Evolutionary conservation across 345 rosid genomes (phyloP).

Genomic region (Pelargonium nanum): DNA sequence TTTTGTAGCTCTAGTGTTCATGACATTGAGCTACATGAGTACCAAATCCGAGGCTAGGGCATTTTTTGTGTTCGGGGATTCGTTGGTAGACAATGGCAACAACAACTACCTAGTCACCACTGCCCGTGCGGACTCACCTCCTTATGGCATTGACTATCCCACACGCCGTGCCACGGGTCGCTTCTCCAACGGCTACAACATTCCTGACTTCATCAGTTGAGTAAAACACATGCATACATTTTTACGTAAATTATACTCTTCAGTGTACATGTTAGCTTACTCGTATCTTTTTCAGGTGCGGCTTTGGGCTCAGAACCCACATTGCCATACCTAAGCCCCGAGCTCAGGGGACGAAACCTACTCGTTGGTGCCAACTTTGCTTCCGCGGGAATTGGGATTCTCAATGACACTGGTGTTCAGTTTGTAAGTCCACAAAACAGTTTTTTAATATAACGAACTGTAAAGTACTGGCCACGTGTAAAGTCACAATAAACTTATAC

Average conservation of each 20-base stretch:
- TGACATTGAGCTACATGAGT: not conserved
- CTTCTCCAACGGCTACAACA: slow-evolving; percentile 18
- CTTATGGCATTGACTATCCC: slow-evolving; percentile 15
- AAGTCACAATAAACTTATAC: too few species aligned
- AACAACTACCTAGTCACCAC: slow-evolving; percentile 17
- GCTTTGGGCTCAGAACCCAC: slow-evolving; percentile 10
- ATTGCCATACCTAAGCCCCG: slow-evolving; percentile 15
- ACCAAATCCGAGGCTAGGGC: slow-evolving; percentile 4
- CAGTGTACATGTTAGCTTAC: not conserved
- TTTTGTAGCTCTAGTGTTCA: not conserved
- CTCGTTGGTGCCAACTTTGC: slow-evolving; percentile 19
- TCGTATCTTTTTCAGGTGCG: slow-evolving; percentile 3
- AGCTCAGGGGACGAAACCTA: slow-evolving; percentile 12
- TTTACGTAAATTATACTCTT: not conserved
- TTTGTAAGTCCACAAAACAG: slow-evolving; percentile 4
- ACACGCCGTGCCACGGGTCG: slow-evolving; percentile 16
- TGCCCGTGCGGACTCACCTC: slow-evolving; percentile 17
- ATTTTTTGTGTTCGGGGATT: slow-evolving; percentile 19
- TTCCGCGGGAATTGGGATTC: slow-evolving; percentile 19
- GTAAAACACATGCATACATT: not conserved
- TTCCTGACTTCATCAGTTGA: slow-evolving; percentile 15
- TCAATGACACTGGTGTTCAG: slow-evolving; percentile 17
- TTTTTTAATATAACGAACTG: not conserved
- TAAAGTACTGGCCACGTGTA: too few species aligned
- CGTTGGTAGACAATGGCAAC: slow-evolving; percentile 17